Evolutionary conservation across 2,329 filamentous ascomycete species (phyloP).

Genomic region (Botryotinia calthae): DNA sequence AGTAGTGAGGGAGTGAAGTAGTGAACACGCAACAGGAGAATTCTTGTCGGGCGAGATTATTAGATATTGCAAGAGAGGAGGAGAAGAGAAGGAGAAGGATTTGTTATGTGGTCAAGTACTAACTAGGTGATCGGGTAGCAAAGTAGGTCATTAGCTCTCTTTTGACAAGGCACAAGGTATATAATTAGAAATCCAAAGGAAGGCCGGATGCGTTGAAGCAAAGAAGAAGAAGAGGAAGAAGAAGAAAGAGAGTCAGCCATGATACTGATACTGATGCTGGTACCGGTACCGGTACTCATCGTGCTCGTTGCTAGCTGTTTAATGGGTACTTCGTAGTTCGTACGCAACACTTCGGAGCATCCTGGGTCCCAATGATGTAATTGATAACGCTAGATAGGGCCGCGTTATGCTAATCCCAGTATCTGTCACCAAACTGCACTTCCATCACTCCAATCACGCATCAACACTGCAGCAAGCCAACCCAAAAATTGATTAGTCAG

Average conservation of each 20-base stretch:
- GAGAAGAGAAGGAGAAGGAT: neutral
- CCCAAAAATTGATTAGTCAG: slow-evolving; percentile 9
- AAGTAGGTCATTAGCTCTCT: neutral
- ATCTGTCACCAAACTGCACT: neutral
- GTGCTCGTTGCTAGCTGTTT: neutral
- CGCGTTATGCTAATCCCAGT: neutral
- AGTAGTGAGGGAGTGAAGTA: too few species aligned
- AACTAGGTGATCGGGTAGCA: neutral
- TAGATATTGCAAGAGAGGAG: neutral
- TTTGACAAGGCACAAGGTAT: neutral
- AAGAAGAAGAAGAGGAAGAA: neutral
- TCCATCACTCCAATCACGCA: neutral
- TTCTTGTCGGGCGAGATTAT: neutral
- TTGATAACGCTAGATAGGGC: neutral
- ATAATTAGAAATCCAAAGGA: neutral
- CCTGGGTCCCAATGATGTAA: slow-evolving; percentile 6
- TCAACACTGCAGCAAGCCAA: neutral
- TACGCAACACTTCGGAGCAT: neutral
- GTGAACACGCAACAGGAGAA: neutral
- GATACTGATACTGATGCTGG: too few species aligned
- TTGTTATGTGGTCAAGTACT: too few species aligned
- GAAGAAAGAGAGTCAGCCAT: too few species aligned
- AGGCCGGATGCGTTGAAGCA: slow-evolving; percentile 2
- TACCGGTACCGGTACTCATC: neutral
- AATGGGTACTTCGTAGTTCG: too few species aligned